phyloP scores from a whole-genome alignment of 129 eudicot genomes.

The Dittrichia graveolens region DNA sequence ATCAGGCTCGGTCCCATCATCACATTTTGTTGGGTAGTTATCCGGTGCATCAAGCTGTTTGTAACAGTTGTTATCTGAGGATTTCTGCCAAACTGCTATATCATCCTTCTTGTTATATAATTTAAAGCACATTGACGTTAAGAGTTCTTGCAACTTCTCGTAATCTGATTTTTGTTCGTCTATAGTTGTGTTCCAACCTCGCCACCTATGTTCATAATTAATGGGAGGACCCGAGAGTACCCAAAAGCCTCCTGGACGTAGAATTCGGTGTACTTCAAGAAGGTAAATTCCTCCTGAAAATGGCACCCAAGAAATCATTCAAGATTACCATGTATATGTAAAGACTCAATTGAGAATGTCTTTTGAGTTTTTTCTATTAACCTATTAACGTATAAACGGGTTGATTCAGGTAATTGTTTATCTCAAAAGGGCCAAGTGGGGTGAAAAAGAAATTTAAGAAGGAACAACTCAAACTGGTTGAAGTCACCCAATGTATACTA shows the following conservation, averaged over 20 bases:
- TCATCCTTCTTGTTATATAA: constrained; percentile 74
- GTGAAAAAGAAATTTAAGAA: too few relatives aligned
- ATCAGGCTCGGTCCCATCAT: constrained; percentile 95
- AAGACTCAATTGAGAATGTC: neutral
- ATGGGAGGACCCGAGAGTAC: constrained; percentile 97
- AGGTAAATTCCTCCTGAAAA: constrained; percentile 91
- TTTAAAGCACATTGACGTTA: constrained; percentile 90
- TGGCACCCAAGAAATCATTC: constrained; percentile 6
- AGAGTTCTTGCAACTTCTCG: constrained; percentile 71
- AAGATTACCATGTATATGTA: neutral
- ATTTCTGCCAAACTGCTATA: constrained; percentile 96
- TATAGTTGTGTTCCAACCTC: constrained; percentile 93
- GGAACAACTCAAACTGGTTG: too few relatives aligned
- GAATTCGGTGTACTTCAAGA: constrained; percentile 86
- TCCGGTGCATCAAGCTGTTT: constrained; percentile 78
- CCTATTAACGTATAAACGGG: neutral
- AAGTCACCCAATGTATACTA: too few relatives aligned
- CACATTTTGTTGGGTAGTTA: constrained; percentile 82
- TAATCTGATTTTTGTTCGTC: constrained; percentile 81
- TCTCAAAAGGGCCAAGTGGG: neutral
- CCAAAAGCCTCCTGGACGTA: constrained; percentile 99
- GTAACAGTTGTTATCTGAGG: constrained; percentile 71
- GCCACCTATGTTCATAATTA: constrained; percentile 78
- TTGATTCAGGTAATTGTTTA: neutral
- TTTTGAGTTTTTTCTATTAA: neutral